Evolutionary conservation across 2,329 filamentous ascomycete species (phyloP), one percentile per base, ranked within the genome.

Genomic region (Diaporthe sp.): DNA sequence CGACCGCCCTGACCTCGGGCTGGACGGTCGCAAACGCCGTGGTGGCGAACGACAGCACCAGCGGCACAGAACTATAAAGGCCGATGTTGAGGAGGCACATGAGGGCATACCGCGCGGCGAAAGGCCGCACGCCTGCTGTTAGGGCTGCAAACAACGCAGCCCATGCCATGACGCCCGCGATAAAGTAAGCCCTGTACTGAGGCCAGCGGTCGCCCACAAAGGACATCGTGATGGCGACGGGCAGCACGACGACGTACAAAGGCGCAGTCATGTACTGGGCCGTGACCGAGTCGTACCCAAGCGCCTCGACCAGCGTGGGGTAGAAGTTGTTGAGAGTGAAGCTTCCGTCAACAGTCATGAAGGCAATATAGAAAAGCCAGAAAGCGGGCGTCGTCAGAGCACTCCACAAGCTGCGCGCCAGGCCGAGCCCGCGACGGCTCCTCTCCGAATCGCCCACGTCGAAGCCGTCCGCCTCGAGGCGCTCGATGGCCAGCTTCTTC

Each of bases 271-370:
- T 87, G 79, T 86, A 87, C 67, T 87, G 86, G 0, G 86, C 85
- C 55, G 84, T 84, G 51, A 82, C 81, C 13, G 81, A 81, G n/a
- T 81, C 85, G 77, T 87, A 88, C 25, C 86, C 86, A 0, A 88
- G 83, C 4, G 84, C 85, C 42, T 84, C 80, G 51, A 88, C 85
- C 25, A 88, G 81, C 0, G 86, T 88, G 0, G 87, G 87, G 75
- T 87, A 87, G 80, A 88, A 88, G 80, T 88, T 88, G 22, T 84
- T 86, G 17, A 88, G 82, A 0, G 87, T 88, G 3, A 85, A 65
- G 61, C 42, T 65, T 86, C 20, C 53, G 39, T 71, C 73, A 44
- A 55, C 57, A 9, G 57, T 75, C 74, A 34, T 63, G 25, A 67
- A 68, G 9, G 25, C 42, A 17, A 49, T 31, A 9, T 65, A 65